A percentile compares a stretch with the other conserved stretches of the same genome.
phyloP scores from a whole-genome alignment of 345 rosid genomes.

The Isatis tinctoria region DNA sequence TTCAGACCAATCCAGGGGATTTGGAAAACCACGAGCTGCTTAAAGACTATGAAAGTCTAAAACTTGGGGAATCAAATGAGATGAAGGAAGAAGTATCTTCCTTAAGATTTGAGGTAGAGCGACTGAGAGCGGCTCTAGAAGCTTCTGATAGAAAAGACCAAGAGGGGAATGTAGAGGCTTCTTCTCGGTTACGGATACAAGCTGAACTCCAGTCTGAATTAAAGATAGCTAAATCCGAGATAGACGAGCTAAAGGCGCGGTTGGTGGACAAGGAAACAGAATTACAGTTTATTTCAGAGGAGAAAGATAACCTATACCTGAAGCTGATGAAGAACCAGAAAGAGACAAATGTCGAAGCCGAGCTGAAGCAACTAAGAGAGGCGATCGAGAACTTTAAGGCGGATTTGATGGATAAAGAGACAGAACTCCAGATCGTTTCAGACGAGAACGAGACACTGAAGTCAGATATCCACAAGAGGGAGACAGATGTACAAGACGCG shows the following conservation, averaged over 20 bases:
- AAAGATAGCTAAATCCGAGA: slow-evolving; percentile 47
- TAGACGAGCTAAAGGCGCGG: slow-evolving; percentile 69
- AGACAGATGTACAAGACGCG: slow-evolving; percentile 52
- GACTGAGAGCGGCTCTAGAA: slow-evolving; percentile 52
- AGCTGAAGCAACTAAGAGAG: slow-evolving; percentile 49
- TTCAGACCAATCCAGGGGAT: slow-evolving; percentile 31
- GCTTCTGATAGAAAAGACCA: slow-evolving; percentile 22
- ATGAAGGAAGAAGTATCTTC: slow-evolving; percentile 46
- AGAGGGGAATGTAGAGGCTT: slow-evolving; percentile 23
- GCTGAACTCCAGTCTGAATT: slow-evolving; percentile 58
- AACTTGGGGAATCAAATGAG: slow-evolving; percentile 34
- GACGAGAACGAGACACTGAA: slow-evolving; percentile 69
- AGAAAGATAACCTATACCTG: slow-evolving; percentile 52
- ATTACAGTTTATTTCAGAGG: slow-evolving; percentile 68
- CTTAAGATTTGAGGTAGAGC: slow-evolving; percentile 55
- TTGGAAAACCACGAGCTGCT: slow-evolving; percentile 20
- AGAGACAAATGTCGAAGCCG: slow-evolving; percentile 30
- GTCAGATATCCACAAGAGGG: slow-evolving; percentile 51
- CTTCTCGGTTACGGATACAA: slow-evolving; percentile 41
- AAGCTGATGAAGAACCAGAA: slow-evolving; percentile 45
- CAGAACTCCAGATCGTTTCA: slow-evolving; percentile 52
- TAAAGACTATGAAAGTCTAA: slow-evolving; percentile 29
- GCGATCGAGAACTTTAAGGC: slow-evolving; percentile 53
- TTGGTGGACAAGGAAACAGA: slow-evolving; percentile 90
- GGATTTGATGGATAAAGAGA: slow-evolving; percentile 71